Base-by-base conservation (phyloP, 371 early-diverging fungal genomes). In the Rhizomucor pusillus region DNA sequence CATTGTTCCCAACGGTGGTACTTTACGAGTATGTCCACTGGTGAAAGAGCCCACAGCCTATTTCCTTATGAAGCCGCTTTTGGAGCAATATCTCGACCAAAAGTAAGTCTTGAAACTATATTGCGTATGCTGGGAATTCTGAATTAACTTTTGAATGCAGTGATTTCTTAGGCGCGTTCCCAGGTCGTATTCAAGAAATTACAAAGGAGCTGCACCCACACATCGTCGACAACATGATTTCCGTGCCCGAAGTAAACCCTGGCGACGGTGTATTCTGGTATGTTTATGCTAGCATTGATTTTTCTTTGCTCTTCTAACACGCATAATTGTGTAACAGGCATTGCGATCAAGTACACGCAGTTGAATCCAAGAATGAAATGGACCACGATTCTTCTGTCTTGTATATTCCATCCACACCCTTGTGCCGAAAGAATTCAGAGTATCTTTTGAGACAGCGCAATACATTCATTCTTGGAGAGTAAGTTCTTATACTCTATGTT, bases 191-290 rank as follows among this genome's bases (percentile, higher is more conserved):
- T 45, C 72, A 71, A 50, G 60, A 61, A 35, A 66, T 75, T 40
- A 60, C 55, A 5, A 51, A 44, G 11, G 54, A 53, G 19, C 54
- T 69, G 13, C 72, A 72, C 39, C 61, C 67, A 20, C 66, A 62
- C 29, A 75, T 75, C 36, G 60, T 65, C 7, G 60, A 72, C 11
- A 60, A 33, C 14, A 67, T 75, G 70, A 62, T 71, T 18, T 63
- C 70, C 13, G 47, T 69, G 25, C 73, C 72, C 24, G 63, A 53
- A 6, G 66, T 75, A 12, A 50, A 66, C 7, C 60, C 58, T 41
- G 72, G 75, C 24, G 75, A 72, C 59, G 72, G 58, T 19, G 67
- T 75, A 10, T 71, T 71, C 24, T 75, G 71, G 71, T 67, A 59
- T 19, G 34, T 37, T 29, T 7, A 3, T 29, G 29, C 29, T 29